Evolutionary conservation across 306 rosid genomes (phyloP).

Genomic region (Dalbergia cultrata): DNA sequence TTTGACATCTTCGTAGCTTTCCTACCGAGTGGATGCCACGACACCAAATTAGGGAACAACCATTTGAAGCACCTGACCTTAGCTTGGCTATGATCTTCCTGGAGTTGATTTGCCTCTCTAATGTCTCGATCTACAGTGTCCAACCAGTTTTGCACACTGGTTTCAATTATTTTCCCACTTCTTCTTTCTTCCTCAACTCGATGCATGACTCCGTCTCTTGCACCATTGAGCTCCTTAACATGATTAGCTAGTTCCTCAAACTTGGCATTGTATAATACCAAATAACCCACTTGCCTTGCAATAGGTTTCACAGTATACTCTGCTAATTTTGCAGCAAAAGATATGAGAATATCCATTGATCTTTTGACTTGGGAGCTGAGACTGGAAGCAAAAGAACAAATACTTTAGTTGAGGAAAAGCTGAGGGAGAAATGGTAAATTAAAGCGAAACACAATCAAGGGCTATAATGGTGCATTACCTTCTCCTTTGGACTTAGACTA

Average conservation of each 20-base stretch:
- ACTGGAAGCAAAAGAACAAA: background rate
- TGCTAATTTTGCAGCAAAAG: background rate
- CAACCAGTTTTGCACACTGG: background rate
- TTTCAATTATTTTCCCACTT: background rate
- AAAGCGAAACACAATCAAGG: background rate
- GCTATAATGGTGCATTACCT: background rate
- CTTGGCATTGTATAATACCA: background rate
- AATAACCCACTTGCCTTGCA: background rate
- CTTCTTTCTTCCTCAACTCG: background rate
- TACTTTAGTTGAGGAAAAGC: background rate
- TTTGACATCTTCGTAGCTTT: constrained; percentile 7
- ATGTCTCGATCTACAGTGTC: background rate
- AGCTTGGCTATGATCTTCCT: background rate
- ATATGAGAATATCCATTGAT: background rate
- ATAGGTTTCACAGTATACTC: background rate
- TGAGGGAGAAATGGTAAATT: background rate
- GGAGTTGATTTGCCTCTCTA: background rate
- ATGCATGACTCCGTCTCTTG: background rate
- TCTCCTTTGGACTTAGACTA: background rate
- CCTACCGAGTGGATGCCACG: constrained; percentile 13
- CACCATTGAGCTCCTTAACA: background rate
- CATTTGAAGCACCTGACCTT: constrained; percentile 2
- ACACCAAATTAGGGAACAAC: constrained; percentile 13
- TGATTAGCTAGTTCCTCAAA: background rate
- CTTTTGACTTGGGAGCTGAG: background rate